These are phyloP conservation scores for Megacollybia platyphylla DNA, from an alignment of 1,284 basidiomycete species.

Conservation along the genomic window DNA sequence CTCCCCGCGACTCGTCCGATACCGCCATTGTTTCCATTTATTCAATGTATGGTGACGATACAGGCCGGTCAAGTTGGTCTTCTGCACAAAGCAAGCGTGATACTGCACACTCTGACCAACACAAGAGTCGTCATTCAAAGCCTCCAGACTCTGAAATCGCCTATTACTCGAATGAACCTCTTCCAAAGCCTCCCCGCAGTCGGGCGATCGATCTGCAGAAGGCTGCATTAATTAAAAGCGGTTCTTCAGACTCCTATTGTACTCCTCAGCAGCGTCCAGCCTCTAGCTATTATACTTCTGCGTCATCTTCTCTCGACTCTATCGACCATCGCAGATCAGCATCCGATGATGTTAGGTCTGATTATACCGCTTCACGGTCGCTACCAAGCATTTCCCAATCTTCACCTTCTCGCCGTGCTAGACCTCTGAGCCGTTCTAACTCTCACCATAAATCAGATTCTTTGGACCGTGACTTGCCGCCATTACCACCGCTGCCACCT, in stretches of 20 bases:
- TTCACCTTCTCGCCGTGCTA: constrained; percentile 9
- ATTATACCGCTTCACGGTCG: constrained; percentile 5
- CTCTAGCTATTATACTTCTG: background rate
- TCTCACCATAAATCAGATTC: constrained; percentile 4
- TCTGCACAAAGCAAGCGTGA: constrained; percentile 9
- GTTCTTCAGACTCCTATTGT: background rate
- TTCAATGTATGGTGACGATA: constrained; percentile 60
- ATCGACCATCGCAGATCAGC: background rate
- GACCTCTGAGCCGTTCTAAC: constrained; percentile 5
- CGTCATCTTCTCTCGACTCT: background rate
- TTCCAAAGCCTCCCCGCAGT: no score
- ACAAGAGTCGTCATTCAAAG: constrained; percentile 16
- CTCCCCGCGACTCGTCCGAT: constrained; percentile 24
- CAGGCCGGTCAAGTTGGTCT: constrained; percentile 22
- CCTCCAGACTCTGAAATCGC: constrained; percentile 5
- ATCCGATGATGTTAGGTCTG: background rate
- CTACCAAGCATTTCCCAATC: constrained; percentile 10
- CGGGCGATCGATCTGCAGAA: no score
- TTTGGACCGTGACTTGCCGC: constrained; percentile 3
- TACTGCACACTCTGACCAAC: constrained; percentile 15
- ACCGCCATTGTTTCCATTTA: constrained; percentile 69
- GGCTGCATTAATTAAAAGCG: no score
- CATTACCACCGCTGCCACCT: constrained; percentile 3
- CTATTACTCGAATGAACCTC: no score
- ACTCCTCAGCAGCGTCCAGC: background rate